phyloP scores from a whole-genome alignment of 2,329 filamentous ascomycete genomes.

The Pseudocercospora vitis region DNA sequence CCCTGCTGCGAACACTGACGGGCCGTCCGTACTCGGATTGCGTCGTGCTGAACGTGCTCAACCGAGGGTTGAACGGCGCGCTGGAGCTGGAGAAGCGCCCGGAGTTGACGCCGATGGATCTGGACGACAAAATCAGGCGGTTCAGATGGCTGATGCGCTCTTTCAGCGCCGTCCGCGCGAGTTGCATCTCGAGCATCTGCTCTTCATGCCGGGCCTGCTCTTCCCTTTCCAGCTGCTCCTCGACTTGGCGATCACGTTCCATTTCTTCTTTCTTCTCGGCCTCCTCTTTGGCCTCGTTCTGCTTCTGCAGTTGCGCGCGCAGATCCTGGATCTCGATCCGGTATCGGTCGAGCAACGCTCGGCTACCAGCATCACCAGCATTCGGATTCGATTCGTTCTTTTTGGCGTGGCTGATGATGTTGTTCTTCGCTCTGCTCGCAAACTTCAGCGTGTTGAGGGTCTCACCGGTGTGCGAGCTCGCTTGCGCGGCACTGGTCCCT shows the following conservation, averaged over 20 bases:
- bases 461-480: constrained; percentile 76
- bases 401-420: constrained; percentile 95
- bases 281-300: constrained; percentile 64
- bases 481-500: constrained; percentile 64
- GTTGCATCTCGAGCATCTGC: constrained; percentile 97
- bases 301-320: constrained; percentile 75
- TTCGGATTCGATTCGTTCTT: constrained; percentile 80
- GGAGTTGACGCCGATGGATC: constrained; percentile 91
- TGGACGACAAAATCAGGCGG: constrained; percentile 89
- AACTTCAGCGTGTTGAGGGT: constrained; percentile 97
- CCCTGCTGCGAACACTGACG: constrained; percentile 35
- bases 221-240: constrained; percentile 73
- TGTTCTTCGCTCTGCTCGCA: constrained; percentile 94
- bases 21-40: constrained; percentile 37
- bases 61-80: constrained; percentile 43
- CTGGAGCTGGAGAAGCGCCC: constrained; percentile 57
- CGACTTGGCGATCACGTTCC: constrained; percentile 65
- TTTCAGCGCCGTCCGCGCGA: constrained; percentile 91
- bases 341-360: constrained; percentile 88
- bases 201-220: constrained; percentile 76
- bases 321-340: constrained; percentile 88
- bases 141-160: constrained; percentile 97
- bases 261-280: constrained; percentile 52
- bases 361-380: constrained; percentile 76
- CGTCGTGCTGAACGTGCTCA: constrained; percentile 39